Evolutionary conservation across 2,329 filamentous ascomycete species (phyloP).

Genomic region (Paramyrothecium roridum): DNA sequence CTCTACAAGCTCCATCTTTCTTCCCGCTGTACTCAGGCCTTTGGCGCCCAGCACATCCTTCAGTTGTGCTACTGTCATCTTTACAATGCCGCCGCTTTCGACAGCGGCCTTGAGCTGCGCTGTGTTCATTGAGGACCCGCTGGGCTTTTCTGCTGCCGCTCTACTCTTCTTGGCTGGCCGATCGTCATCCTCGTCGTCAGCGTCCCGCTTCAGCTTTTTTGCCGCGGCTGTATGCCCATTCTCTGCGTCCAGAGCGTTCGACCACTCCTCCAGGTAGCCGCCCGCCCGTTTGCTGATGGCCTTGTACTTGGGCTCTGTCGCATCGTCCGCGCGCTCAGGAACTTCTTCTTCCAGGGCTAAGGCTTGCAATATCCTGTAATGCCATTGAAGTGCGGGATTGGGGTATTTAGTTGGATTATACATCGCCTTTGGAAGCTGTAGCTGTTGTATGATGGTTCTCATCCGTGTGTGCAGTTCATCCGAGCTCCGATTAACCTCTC

Average conservation of each 20-base stretch:
- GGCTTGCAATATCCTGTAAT: slow-evolving; percentile 90
- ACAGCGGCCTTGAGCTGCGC: slow-evolving; percentile 43
- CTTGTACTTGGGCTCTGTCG: slow-evolving; percentile 77
- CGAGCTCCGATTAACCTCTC: slow-evolving; percentile 52
- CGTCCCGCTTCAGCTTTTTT: slow-evolving; percentile 49
- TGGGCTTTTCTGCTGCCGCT: slow-evolving; percentile 26
- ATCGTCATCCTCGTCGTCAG: slow-evolving; percentile 40
- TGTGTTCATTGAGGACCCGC: slow-evolving; percentile 34
- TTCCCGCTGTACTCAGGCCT: slow-evolving; percentile 45
- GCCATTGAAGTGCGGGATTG: slow-evolving; percentile 92
- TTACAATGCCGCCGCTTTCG: slow-evolving; percentile 43
- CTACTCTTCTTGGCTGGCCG: slow-evolving; percentile 45
- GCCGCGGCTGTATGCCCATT: slow-evolving; percentile 30
- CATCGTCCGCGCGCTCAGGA: slow-evolving; percentile 69
- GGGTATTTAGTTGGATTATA: slow-evolving; percentile 88
- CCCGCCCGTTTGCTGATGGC: slow-evolving; percentile 90
- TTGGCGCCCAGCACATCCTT: slow-evolving; percentile 45
- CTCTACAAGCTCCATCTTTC: slow-evolving; percentile 54
- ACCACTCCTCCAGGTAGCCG: slow-evolving; percentile 75
- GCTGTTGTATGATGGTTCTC: slow-evolving; percentile 76
- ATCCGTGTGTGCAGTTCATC: slow-evolving; percentile 76
- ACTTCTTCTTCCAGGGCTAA: slow-evolving; percentile 89
- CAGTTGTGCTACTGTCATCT: slow-evolving; percentile 52
- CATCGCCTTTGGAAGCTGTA: slow-evolving; percentile 80
- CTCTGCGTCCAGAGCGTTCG: slow-evolving; percentile 61